Base-by-base conservation (phyloP, 495 filamentous ascomycete species). In the Daldinia caldariorum region DNA sequence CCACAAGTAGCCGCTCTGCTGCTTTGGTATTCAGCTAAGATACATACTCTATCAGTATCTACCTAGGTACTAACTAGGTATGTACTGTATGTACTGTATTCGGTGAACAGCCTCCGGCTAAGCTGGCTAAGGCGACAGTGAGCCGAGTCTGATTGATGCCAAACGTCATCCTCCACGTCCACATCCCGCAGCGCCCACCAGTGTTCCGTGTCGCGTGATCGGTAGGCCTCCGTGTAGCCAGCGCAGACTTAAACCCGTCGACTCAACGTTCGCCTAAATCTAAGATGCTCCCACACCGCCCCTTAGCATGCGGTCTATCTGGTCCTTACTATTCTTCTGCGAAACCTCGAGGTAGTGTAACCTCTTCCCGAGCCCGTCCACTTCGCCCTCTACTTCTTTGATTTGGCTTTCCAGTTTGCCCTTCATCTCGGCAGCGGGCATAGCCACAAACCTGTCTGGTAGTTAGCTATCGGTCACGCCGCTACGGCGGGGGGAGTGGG, bases 311-410 rank as follows among this genome's bases (percentile, higher is more conserved):
- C 91, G 90, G 78, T 97, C 91, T 67, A 98, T 87, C 74, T 97
- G 91, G 72, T 93, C 89, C 70, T 89, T 86, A 77, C 93, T 95
- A 73, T 97, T 99, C 84, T 96, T 92, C 75, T 92, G 88, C 55
- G 95, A 98, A 62, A 90, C 95, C 83, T 99, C 96, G 8, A 97
- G 87, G 77, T 97, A 98, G 62, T 94, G 88, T 63, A 97, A 84
- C 81, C 94, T 92, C 88, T 97, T 97, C 67, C 91, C 90, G 61
- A 97, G 80, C 54, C 87, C 89, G 59, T 89, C 82, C 63, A 97
- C 86, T 66, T 97, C 94, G 22, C 86, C 80, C 70, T 93, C 90
- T 37, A 94, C 79, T 68, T 92, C 89, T 75, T 89, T 83, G 55
- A 88, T 89, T 80, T 97, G 92, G n/a, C 83, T 82, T 16, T 88